These are phyloP conservation scores for Thymus quinquecostatus DNA, from an alignment of 257 asterid species.

Conservation along the genomic window DNA sequence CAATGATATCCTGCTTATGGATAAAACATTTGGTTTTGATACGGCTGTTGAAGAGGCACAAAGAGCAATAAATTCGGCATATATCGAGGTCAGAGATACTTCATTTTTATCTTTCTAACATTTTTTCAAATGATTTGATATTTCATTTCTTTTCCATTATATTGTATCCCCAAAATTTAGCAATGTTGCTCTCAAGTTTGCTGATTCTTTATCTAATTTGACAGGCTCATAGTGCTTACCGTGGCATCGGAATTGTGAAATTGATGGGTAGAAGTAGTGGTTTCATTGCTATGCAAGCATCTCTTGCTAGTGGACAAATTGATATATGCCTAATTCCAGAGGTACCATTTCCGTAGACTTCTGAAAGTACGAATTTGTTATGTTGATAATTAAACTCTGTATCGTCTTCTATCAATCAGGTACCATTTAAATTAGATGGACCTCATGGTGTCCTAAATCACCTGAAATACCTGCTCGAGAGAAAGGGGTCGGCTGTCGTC, in stretches of 20 bases:
- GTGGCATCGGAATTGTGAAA: constrained; percentile 91
- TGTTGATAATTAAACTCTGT: constrained; percentile 15
- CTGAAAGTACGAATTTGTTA: not conserved
- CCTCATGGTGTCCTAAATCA: constrained; percentile 92
- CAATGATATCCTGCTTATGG: constrained; percentile 97
- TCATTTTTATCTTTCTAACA: constrained; percentile 5
- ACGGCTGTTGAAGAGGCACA: constrained; percentile 99
- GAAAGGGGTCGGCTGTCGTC: constrained; percentile 94
- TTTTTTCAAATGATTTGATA: constrained; percentile 14
- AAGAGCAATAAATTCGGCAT: constrained; percentile 94
- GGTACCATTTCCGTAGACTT: constrained; percentile 43
- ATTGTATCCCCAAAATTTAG: not conserved
- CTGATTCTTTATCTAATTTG: constrained; percentile 31
- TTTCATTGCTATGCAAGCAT: constrained; percentile 97
- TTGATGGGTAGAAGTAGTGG: constrained; percentile 99
- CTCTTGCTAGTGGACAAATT: constrained; percentile 98
- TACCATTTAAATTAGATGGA: constrained; percentile 84
- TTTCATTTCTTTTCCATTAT: constrained; percentile 8
- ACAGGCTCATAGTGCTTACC: constrained; percentile 99
- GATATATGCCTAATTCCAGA: constrained; percentile 96
- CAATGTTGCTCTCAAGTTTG: constrained; percentile 6
- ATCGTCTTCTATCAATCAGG: constrained; percentile 45
- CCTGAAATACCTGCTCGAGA: constrained; percentile 81
- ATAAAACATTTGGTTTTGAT: constrained; percentile 98
- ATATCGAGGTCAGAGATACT: constrained; percentile 70